A percentile compares a stretch with the other conserved stretches of the same genome.
These are phyloP conservation scores for Leucocoprinus leucothites DNA, from an alignment of 768 basidiomycete genomes.

Conservation along the genomic window DNA sequence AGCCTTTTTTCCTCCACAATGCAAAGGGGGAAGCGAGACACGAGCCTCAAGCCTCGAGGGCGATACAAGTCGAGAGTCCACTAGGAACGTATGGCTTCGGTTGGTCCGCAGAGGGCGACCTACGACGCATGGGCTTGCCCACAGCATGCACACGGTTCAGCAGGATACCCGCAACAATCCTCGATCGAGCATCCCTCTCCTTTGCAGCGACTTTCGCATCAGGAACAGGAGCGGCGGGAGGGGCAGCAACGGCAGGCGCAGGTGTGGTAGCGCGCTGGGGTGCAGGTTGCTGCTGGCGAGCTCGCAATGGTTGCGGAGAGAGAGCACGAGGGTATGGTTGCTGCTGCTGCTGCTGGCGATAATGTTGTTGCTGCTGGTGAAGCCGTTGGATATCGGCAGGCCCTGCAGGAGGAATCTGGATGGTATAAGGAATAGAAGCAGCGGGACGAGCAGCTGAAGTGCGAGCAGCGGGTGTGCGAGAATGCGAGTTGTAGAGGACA, in stretches of 20 bases:
- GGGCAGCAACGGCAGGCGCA: no score
- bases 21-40: neutral
- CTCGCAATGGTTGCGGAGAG: slow-evolving; percentile 4
- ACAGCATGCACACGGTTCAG: slow-evolving; percentile 49
- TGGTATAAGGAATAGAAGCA: slow-evolving; percentile 19
- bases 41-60: slow-evolving; percentile 6
- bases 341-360: slow-evolving; percentile 1
- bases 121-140: slow-evolving; percentile 51
- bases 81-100: slow-evolving; percentile 23
- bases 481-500: slow-evolving; percentile 1
- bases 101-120: slow-evolving; percentile 8
- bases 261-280: no score
- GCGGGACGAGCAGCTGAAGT: no score
- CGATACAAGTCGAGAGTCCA: slow-evolving; percentile 11
- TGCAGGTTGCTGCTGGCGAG: no score
- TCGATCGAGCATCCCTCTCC: slow-evolving; percentile 23
- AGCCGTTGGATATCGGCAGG: slow-evolving; percentile 21
- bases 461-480: neutral
- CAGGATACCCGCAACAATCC: slow-evolving; percentile 57
- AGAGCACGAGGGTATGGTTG: neutral
- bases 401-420: slow-evolving; percentile 24
- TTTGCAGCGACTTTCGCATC: slow-evolving; percentile 27
- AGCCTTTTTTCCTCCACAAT: no score
- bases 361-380: slow-evolving; percentile 5
- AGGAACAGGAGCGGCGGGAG: slow-evolving; percentile 3